Percentiles rank a stretch among this genome's conserved stretches.
These are phyloP conservation scores for Monosporascus sp. DNA, from an alignment of 2,329 filamentous ascomycete species.

Conservation along the genomic window DNA sequence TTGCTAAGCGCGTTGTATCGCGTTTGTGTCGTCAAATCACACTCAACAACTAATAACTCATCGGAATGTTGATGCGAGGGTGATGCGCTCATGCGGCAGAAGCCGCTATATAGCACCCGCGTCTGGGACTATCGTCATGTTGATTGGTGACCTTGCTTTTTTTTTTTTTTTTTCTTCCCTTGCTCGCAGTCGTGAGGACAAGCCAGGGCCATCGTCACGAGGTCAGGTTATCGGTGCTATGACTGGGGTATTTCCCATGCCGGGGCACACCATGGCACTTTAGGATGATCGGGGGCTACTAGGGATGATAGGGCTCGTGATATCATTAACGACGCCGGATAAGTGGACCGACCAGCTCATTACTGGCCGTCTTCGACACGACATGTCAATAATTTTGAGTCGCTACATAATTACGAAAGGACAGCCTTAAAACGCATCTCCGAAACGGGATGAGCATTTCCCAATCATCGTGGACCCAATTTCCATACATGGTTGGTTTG, in stretches of 20 bases:
- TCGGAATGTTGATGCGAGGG: neutral
- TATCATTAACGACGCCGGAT: neutral
- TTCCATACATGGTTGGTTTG: neutral
- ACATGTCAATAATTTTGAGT: neutral
- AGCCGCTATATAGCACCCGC: neutral
- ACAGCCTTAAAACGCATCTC: neutral
- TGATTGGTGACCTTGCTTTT: neutral
- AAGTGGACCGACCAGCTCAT: neutral
- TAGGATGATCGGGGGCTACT: too few species aligned
- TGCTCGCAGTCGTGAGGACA: neutral
- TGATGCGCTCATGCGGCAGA: neutral
- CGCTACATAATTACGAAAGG: neutral
- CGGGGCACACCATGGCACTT: neutral
- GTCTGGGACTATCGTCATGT: neutral
- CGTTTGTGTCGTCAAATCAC: neutral
- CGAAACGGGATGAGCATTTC: neutral
- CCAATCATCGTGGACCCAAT: neutral
- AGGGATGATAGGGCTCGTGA: neutral
- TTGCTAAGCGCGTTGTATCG: neutral
- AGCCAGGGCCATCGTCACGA: neutral
- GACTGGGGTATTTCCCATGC: neutral
- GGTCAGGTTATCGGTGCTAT: neutral
- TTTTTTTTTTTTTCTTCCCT: neutral
- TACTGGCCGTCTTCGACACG: neutral
- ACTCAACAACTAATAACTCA: neutral